These are phyloP conservation scores for Funneliformis mosseae DNA, from an alignment of 192 early-diverging fungal genomes.

Conservation along the genomic window DNA sequence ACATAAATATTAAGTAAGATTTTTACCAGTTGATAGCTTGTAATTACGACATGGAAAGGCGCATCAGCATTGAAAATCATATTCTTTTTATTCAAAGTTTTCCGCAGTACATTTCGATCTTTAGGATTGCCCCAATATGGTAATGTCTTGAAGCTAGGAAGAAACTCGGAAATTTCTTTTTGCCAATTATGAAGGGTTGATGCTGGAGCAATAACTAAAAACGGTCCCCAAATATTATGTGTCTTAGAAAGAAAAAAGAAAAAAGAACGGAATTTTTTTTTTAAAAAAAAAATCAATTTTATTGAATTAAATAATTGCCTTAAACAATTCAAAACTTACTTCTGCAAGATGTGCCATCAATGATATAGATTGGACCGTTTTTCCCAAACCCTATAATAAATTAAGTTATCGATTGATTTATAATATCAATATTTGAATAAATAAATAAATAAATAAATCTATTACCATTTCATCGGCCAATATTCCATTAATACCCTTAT, in stretches of 20 bases:
- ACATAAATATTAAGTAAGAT: neutral
- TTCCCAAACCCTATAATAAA: slow-evolving; percentile 67
- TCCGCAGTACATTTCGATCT: slow-evolving; percentile 81
- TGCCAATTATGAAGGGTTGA: slow-evolving; percentile 94
- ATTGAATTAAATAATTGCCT: neutral
- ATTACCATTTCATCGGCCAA: slow-evolving; percentile 80
- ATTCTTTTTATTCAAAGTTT: slow-evolving; percentile 79
- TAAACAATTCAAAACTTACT: slow-evolving; percentile 9
- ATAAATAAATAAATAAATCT: slow-evolving; percentile 31
- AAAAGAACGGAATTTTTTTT: neutral
- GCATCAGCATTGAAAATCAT: slow-evolving; percentile 71
- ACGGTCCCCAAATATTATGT: slow-evolving; percentile 89
- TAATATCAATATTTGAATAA: neutral
- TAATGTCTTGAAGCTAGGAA: slow-evolving; percentile 70
- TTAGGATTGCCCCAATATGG: slow-evolving; percentile 88
- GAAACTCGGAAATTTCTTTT: slow-evolving; percentile 81
- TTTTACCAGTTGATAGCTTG: slow-evolving; percentile 79
- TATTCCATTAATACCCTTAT: slow-evolving; percentile 84
- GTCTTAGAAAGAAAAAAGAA: slow-evolving; percentile 33
- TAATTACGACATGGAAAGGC: slow-evolving; percentile 88
- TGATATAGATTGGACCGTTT: slow-evolving; percentile 91
- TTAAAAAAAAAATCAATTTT: neutral
- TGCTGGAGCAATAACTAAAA: slow-evolving; percentile 85
- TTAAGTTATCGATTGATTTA: neutral
- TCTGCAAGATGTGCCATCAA: slow-evolving; percentile 88